Conservation (phyloP, 2,329 filamentous ascomycete species). For the Fusarium euwallaceae region DNA sequence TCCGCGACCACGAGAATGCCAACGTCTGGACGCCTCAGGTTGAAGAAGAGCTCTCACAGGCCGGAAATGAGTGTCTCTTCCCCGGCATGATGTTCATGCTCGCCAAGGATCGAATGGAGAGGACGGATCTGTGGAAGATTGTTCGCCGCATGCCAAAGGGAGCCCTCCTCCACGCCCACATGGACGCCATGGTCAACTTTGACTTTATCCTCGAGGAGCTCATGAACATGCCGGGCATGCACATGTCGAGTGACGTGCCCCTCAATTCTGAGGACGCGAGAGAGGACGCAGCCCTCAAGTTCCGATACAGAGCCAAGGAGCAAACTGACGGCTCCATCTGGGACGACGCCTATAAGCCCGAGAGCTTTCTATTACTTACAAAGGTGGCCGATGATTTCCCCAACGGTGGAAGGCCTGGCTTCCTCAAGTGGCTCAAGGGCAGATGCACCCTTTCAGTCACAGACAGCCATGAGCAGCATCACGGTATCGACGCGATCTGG, state of each 20-base stretch:
- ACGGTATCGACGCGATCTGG: conserved; percentile 89
- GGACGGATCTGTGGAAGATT: conserved; percentile 87
- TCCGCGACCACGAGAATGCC: conserved; percentile 81
- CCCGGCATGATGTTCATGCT: conserved; percentile 95
- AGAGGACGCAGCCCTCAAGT: conserved; percentile 69
- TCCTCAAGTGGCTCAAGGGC: conserved; percentile 81
- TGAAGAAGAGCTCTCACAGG: conserved; percentile 76
- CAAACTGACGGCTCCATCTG: conserved; percentile 70
- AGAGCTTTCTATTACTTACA: conserved; percentile 68
- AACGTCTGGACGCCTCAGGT: conserved; percentile 82
- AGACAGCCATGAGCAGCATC: conserved; percentile 83
- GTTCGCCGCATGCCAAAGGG: conserved; percentile 91
- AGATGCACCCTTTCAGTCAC: conserved; percentile 78
- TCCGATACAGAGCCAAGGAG: conserved; percentile 68
- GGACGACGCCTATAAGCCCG: conserved; percentile 71
- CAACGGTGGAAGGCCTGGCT: conserved; percentile 76
- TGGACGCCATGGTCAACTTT: conserved; percentile 92
- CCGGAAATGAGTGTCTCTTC: conserved; percentile 74
- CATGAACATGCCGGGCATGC: conserved; percentile 79
- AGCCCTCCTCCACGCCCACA: conserved; percentile 84
- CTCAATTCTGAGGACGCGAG: conserved; percentile 68
- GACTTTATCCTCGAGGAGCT: conserved; percentile 82
- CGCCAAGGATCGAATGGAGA: conserved; percentile 88
- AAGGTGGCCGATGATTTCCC: conserved; percentile 82
- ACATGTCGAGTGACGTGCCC: conserved; percentile 72